Base-by-base conservation (phyloP, 2,329 filamentous ascomycete species). In the Phialophora verrucosa region DNA sequence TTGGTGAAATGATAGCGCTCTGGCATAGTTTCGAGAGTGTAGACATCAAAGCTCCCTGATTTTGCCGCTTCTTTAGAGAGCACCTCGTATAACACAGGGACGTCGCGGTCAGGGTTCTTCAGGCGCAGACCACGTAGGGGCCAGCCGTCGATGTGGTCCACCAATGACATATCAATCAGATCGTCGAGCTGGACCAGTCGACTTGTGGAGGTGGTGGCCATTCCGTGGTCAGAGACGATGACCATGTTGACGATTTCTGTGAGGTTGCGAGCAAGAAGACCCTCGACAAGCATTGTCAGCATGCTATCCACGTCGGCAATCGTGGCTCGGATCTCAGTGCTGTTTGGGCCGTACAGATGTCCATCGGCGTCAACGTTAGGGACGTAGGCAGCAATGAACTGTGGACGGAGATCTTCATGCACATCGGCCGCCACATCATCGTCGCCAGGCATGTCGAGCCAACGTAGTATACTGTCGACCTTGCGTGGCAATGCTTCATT, bases 211-310 rank as follows among this genome's bases (percentile, higher is more conserved):
- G 95, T 98, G 0, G 93, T 96, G 1, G 95, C 95, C 95, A 99
- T 99, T 59, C 95, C 95, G 76, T 99, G 95, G 76, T 99, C 95
- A 0, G 93, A 97, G 2, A 99, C 94, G n/a, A 99, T 85, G 38
- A 99, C 88, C 7, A 99, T 85, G 71, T 99, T 99, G 75, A 98
- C 92, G 67, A 99, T 91, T 23, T 90, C 76, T 0, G 93, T 97
- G 59, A 99, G 80, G 75, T 98, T 97, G 57, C 95, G 88, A 55
- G 85, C 80, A 68, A 93, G 87, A 0, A 99, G 83, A 0, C 93
- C 93, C 1, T 82, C 77, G 74, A 98, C 90, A 1, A 99, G 80
- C 25, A 85, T 78, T 31, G 88, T 90, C 29, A 99, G 82, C 92
- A 98, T 96, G 1, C 78, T 80, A 76, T 99, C 95, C 1, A 91